Percentiles rank a stretch among this genome's conserved stretches.
phyloP scores from a whole-genome alignment of 1,284 basidiomycete genomes.

The Cutaneotrichosporon cyanovorans region DNA sequence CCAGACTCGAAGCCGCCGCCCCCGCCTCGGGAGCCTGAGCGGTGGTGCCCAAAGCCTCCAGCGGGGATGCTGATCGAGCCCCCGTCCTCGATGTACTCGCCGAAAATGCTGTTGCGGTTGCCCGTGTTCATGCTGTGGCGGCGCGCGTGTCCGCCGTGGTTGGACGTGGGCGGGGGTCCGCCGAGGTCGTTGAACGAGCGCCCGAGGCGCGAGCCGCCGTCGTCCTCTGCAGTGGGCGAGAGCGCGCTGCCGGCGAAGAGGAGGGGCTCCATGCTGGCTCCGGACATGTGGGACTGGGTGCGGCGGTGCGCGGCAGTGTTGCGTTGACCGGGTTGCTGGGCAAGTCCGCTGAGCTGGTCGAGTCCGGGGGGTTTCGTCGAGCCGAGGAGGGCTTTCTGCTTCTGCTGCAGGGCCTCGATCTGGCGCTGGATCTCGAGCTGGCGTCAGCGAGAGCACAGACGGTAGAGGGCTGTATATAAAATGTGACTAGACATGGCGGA shows the following conservation, averaged over 20 bases:
- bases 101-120: conserved; percentile 40
- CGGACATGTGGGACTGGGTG: conserved; percentile 63
- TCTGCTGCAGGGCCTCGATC: conserved; percentile 82
- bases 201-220: conserved; percentile 7
- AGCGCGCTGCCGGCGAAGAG: conserved; percentile 5
- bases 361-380: conserved; percentile 59
- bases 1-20: conserved; percentile 50
- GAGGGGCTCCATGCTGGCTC: conserved; percentile 20
- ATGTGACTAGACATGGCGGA: too few relatives aligned
- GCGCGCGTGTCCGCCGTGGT: conserved; percentile 70
- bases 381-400: conserved; percentile 75
- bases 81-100: conserved; percentile 35
- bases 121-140: conserved; percentile 87
- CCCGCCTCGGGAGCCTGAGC: conserved; percentile 52
- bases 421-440: conserved; percentile 83
- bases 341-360: conserved; percentile 27
- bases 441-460: conserved; percentile 5
- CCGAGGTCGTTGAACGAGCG: conserved; percentile 26
- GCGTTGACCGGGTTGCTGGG: conserved; percentile 42
- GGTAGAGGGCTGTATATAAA: too few relatives aligned
- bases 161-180: conserved; percentile 18
- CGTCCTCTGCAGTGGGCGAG: conserved; percentile 6
- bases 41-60: conserved; percentile 55
- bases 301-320: conserved; percentile 57
- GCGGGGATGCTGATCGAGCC: conserved; percentile 28